These are phyloP conservation scores for Lichtheimia ramosa DNA, from an alignment of 371 early-diverging fungal genomes.

Conservation along the genomic window DNA sequence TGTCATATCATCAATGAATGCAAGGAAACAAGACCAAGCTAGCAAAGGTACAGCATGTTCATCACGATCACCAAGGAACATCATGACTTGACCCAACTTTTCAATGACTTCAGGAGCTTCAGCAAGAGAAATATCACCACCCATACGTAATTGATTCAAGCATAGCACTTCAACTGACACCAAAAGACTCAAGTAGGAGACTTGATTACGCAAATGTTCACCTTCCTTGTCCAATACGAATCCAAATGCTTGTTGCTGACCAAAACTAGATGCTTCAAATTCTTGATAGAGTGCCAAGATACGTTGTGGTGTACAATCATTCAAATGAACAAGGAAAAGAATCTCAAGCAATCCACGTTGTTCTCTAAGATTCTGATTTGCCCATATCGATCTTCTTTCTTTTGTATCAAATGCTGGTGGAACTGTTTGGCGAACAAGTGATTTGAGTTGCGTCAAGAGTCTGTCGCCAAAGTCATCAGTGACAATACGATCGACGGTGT, in stretches of 20 bases:
- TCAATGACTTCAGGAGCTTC: not conserved
- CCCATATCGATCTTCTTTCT: slow-evolving; percentile 23
- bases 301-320: slow-evolving; percentile 15
- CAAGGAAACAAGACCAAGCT: slow-evolving; percentile 46
- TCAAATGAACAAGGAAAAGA: slow-evolving; percentile 24
- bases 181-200: slow-evolving; percentile 24
- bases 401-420: slow-evolving; percentile 15
- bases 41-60: slow-evolving; percentile 35
- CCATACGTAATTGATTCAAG: not conserved
- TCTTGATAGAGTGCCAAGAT: slow-evolving; percentile 31
- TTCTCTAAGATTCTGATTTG: slow-evolving; percentile 43
- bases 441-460: slow-evolving; percentile 31
- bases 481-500: slow-evolving; percentile 16
- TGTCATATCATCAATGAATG: slow-evolving; percentile 14
- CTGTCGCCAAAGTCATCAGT: slow-evolving; percentile 22
- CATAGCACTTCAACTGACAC: slow-evolving; percentile 12
- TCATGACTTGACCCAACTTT: slow-evolving; percentile 30
- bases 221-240: slow-evolving; percentile 38
- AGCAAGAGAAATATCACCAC: not conserved
- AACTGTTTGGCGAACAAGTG: slow-evolving; percentile 20
- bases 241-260: slow-evolving; percentile 24
- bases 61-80: slow-evolving; percentile 24
- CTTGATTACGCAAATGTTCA: slow-evolving; percentile 15
- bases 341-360: slow-evolving; percentile 41
- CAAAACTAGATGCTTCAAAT: slow-evolving; percentile 42